phyloP scores from a whole-genome alignment of 306 rosid genomes.

The Acacia acuminata region DNA sequence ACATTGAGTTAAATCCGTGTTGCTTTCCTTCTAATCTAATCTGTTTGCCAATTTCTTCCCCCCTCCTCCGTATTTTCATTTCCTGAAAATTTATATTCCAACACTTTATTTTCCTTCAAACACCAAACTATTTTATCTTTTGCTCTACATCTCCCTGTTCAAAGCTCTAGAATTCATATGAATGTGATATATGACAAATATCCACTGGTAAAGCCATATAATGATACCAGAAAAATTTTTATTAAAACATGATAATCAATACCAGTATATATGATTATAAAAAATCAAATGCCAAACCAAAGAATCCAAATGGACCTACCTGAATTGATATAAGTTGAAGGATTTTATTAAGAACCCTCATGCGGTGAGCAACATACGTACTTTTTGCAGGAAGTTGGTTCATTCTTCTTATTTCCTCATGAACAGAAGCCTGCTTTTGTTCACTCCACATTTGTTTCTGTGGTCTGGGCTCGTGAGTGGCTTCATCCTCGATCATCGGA shows the following conservation, averaged over 20 bases:
- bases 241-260: not conserved
- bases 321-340: slow-evolving; percentile 73
- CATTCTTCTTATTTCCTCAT: slow-evolving; percentile 63
- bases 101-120: not conserved
- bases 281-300: not conserved
- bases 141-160: not conserved
- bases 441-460: slow-evolving; percentile 48
- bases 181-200: not conserved
- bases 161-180: not conserved
- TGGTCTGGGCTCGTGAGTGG: slow-evolving; percentile 38
- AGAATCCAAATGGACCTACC: slow-evolving; percentile 41
- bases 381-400: slow-evolving; percentile 63
- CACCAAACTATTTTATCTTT: not conserved
- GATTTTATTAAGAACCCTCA: slow-evolving; percentile 78
- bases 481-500: slow-evolving; percentile 43
- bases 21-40: not conserved
- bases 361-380: slow-evolving; percentile 65
- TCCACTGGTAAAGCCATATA: not conserved
- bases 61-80: not conserved
- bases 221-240: not conserved
- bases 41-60: not conserved
- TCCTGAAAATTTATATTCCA: not conserved
- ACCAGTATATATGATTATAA: not conserved
- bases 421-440: slow-evolving; percentile 59
- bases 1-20: not conserved